Percentiles rank a stretch among this genome's conserved stretches.
phyloP scores from a whole-genome alignment of 2,329 filamentous ascomycete genomes.

The Westerdykella aurantiaca region DNA sequence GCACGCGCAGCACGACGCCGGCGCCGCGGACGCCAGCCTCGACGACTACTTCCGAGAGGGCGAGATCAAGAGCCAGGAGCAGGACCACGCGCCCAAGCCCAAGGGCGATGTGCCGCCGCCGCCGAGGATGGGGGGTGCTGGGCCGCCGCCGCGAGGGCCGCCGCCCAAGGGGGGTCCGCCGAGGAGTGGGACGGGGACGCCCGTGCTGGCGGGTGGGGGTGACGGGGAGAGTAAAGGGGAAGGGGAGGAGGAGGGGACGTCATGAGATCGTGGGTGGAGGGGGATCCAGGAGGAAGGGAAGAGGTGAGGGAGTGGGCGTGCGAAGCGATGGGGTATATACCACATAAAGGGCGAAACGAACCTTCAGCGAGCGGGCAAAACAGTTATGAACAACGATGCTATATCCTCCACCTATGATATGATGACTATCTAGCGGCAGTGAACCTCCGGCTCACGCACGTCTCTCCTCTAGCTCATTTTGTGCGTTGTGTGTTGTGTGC shows the following conservation, averaged over 20 bases:
- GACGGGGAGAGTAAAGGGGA: background rate
- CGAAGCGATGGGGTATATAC: too few relatives aligned
- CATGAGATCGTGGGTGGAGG: background rate
- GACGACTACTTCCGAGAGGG: slow-evolving; percentile 45
- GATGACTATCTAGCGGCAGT: too few relatives aligned
- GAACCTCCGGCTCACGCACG: too few relatives aligned
- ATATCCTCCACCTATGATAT: too few relatives aligned
- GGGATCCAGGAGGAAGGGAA: background rate
- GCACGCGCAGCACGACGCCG: too few relatives aligned
- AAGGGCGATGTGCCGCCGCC: slow-evolving; percentile 32
- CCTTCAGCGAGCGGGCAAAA: too few relatives aligned
- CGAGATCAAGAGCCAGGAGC: slow-evolving; percentile 41
- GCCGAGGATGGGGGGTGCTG: slow-evolving; percentile 27
- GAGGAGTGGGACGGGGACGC: slow-evolving; percentile 20
- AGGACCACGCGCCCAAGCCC: slow-evolving; percentile 34
- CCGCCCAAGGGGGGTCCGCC: slow-evolving; percentile 4
- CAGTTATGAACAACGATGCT: too few relatives aligned
- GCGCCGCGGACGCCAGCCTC: slow-evolving; percentile 23
- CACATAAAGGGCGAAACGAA: too few relatives aligned
- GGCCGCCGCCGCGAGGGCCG: slow-evolving; percentile 34
- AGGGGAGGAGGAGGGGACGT: background rate
- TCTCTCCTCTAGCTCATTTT: too few relatives aligned
- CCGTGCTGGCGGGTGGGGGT: background rate
- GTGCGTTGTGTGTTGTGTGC: too few relatives aligned
- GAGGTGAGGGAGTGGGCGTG: too few relatives aligned